Evolutionary conservation across 371 early-diverging fungal species (phyloP), one percentile per base, ranked within the genome.

Genomic region (Zychaea mexicana): DNA sequence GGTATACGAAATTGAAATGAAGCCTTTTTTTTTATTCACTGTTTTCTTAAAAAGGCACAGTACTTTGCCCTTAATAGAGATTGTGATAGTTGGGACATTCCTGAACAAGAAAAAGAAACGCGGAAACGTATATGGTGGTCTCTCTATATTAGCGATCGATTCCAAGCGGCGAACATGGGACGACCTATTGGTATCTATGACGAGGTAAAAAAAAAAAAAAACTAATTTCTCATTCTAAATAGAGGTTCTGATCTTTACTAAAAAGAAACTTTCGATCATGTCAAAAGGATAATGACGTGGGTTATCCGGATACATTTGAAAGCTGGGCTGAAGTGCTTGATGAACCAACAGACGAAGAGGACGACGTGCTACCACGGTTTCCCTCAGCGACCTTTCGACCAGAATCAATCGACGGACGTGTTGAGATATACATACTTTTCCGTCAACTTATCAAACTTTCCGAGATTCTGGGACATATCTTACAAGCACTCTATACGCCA

Each of bases 111-210:
- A 60, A 77, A 79, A n/a, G 72, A 79, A 38, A 74, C 76, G 3
- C 63, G 82, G 13, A 77, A 77, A 64, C 59, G 82, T 10, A 66
- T 79, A 21, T 82, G 79, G 77, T 82, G 82, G 82, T 65, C 74
- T 0, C 46, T 78, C 8, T 82, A 76, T 55, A 67, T 75, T 2
- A 71, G 71, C 2, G 82, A 82, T 57, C 65, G 82, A 36, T 82
- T 79, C 33, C 76, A 77, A 45, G 70, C 79, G 15, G 79, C 80
- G 3, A 69, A 73, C 1, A 32, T 79, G 27, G 83, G 83, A 5
- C 70, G 80, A 31, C 83, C 83, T 6, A 70, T 79, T n/a, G 68
- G 69, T 47, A 79, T 79, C 19, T 60, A 70, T 26, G 83, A 82
- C 46, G 79, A 78, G 67, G 79, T 74, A 69, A 59, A 36, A 12